Evolutionary conservation across 306 rosid species (phyloP).

Genomic region (Dryas octopetala): DNA sequence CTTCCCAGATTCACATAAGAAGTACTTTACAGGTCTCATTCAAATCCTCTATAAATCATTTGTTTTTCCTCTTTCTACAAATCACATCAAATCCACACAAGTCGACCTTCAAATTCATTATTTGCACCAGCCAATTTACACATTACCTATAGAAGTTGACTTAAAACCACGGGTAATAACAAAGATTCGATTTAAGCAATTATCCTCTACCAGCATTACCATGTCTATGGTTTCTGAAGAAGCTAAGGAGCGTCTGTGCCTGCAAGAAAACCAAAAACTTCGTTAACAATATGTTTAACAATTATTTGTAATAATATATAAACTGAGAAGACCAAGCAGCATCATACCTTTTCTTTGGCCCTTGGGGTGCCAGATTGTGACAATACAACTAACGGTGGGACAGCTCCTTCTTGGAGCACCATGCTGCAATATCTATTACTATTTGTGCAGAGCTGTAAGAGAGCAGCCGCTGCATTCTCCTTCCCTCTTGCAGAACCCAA

Average conservation of each 20-base stretch:
- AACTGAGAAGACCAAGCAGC: conserved; percentile 13
- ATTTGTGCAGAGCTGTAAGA: conserved; percentile 71
- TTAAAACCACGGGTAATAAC: conserved; percentile 41
- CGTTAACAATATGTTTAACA: not conserved
- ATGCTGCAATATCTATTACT: conserved; percentile 50
- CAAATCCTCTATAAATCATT: conserved; percentile 43
- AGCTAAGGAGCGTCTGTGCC: conserved; percentile 95
- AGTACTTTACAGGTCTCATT: conserved; percentile 45
- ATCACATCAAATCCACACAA: conserved; percentile 42
- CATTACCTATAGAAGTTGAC: conserved; percentile 39
- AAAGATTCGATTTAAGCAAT: conserved; percentile 30
- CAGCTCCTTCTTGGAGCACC: conserved; percentile 94
- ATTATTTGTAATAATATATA: conserved; percentile 5
- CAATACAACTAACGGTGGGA: conserved; percentile 89
- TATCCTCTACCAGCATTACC: conserved; percentile 88
- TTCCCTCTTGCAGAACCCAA: conserved; percentile 95
- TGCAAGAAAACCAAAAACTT: conserved; percentile 36
- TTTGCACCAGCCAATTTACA: conserved; percentile 56
- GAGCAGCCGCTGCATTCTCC: conserved; percentile 97
- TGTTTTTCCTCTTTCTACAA: conserved; percentile 35
- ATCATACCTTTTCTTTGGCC: conserved; percentile 86
- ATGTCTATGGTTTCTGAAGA: conserved; percentile 89
- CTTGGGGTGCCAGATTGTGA: conserved; percentile 93
- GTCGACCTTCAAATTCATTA: conserved; percentile 51
- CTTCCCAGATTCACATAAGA: conserved; percentile 31